Evolutionary conservation across 805 yeast genomes (phyloP).

Genomic region (Ogataea salicorniae): DNA sequence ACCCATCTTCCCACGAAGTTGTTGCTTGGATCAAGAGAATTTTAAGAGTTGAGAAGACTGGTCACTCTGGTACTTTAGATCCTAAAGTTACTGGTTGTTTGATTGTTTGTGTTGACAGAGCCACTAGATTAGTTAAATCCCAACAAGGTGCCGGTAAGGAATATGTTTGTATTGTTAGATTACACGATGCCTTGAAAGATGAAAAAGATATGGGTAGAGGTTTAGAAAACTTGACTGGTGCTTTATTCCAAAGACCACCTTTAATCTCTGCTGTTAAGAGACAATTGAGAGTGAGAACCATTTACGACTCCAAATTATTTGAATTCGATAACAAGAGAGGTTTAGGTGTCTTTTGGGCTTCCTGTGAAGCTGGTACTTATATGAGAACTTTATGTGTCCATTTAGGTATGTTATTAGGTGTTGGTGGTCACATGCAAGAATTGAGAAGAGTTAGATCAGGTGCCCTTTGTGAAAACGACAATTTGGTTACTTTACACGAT

Average conservation of each 20-base stretch:
- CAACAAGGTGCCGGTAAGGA: conserved; percentile 99
- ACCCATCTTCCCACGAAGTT: conserved; percentile 98
- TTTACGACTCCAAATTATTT: conserved; percentile 90
- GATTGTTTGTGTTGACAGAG: conserved; percentile 96
- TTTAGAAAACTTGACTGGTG: conserved; percentile 95
- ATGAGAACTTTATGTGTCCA: conserved; percentile 99
- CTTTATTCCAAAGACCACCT: conserved; percentile 98
- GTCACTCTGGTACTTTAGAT: conserved; percentile 98
- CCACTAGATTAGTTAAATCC: conserved; percentile 95
- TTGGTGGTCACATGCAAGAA: conserved; percentile 99
- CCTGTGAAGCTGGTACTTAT: conserved; percentile 99
- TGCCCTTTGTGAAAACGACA: conserved; percentile 85
- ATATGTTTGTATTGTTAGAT: conserved; percentile 94
- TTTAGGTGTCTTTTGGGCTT: conserved; percentile 98
- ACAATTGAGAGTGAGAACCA: conserved; percentile 96
- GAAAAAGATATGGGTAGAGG: conserved; percentile 81
- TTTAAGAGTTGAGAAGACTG: conserved; percentile 92
- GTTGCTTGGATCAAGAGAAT: conserved; percentile 99
- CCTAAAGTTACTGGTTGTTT: conserved; percentile 97
- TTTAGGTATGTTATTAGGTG: conserved; percentile 96
- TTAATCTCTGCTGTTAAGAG: conserved; percentile 98
- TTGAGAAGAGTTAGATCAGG: conserved; percentile 98
- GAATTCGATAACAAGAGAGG: conserved; percentile 97
- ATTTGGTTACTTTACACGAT: conserved; percentile 93
- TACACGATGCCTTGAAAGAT: conserved; percentile 89